Evolutionary conservation across 352 stramenopile species (phyloP).

Genomic region (Globisporangium emineosum): DNA sequence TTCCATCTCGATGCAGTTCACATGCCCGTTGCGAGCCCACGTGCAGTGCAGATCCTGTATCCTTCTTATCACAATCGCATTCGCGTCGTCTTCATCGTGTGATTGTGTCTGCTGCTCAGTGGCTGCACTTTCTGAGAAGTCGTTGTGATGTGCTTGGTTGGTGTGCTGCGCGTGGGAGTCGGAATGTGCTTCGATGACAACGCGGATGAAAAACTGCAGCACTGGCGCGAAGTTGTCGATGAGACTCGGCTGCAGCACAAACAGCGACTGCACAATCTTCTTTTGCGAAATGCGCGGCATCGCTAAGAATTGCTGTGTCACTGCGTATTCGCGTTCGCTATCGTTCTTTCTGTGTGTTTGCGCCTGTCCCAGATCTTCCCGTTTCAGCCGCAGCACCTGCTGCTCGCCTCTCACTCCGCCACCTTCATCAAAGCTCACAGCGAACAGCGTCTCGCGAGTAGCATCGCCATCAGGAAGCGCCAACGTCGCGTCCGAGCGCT

Average conservation of each 20-base stretch:
- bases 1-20: slow-evolving; percentile 33
- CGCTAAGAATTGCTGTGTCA: slow-evolving; percentile 40
- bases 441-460: slow-evolving; percentile 1
- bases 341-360: slow-evolving; percentile 6
- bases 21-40: slow-evolving; percentile 31
- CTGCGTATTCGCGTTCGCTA: slow-evolving; percentile 22
- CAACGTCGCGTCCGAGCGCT: slow-evolving; percentile 9
- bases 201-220: slow-evolving; percentile 64
- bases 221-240: slow-evolving; percentile 44
- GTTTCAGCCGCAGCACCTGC: background rate
- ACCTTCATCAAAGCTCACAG: background rate
- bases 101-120: background rate
- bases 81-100: slow-evolving; percentile 19
- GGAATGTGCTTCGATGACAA: slow-evolving; percentile 52
- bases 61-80: slow-evolving; percentile 19
- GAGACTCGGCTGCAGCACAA: slow-evolving; percentile 37
- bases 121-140: background rate
- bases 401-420: background rate
- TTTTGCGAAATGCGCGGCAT: slow-evolving; percentile 36
- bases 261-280: slow-evolving; percentile 41
- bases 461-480: background rate
- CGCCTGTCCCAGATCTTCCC: background rate
- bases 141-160: background rate
- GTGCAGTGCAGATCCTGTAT: slow-evolving; percentile 16
- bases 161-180: slow-evolving; percentile 20